Conservation (phyloP, 768 basidiomycete species). For the Leccinellum rugosiceps region DNA sequence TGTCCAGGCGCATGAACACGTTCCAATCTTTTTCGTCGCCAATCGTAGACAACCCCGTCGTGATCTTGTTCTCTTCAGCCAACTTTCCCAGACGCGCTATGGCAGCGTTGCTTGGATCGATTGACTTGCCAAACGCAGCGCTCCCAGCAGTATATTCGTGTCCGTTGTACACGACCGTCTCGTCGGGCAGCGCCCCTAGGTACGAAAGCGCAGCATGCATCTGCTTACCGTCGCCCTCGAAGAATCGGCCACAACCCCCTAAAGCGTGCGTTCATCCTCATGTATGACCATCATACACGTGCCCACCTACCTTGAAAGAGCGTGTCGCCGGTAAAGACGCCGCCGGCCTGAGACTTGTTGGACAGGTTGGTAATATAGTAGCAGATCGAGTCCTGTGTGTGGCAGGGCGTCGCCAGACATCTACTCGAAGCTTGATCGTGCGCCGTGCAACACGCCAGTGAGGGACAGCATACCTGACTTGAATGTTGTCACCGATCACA, state of each 20-base stretch:
- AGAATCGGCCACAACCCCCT: constrained; percentile 91
- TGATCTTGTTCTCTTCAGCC: constrained; percentile 55
- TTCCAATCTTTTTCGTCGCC: constrained; percentile 95
- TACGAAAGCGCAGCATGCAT: constrained; percentile 75
- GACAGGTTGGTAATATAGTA: constrained; percentile 65
- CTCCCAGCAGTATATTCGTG: constrained; percentile 88
- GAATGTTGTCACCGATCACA: constrained; percentile 60
- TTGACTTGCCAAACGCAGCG: constrained; percentile 62
- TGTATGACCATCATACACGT: not conserved
- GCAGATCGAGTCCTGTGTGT: constrained; percentile 96
- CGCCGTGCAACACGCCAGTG: not conserved
- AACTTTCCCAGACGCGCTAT: constrained; percentile 58
- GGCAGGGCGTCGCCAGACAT: constrained; percentile 86
- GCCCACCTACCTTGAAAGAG: constrained; percentile 54
- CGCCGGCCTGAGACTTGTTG: constrained; percentile 52
- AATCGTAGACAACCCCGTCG: constrained; percentile 83
- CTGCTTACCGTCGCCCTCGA: constrained; percentile 76
- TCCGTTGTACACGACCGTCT: constrained; percentile 82
- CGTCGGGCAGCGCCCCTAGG: constrained; percentile 70
- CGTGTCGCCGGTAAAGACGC: constrained; percentile 93
- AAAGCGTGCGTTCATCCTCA: constrained; percentile 22
- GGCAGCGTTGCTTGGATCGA: constrained; percentile 62
- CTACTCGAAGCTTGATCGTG: constrained; percentile 34
- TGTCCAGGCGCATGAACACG: constrained; percentile 83
- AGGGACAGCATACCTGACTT: constrained; percentile 47